Evolutionary conservation across 345 rosid genomes (phyloP).

Genomic region (Salix brachista): DNA sequence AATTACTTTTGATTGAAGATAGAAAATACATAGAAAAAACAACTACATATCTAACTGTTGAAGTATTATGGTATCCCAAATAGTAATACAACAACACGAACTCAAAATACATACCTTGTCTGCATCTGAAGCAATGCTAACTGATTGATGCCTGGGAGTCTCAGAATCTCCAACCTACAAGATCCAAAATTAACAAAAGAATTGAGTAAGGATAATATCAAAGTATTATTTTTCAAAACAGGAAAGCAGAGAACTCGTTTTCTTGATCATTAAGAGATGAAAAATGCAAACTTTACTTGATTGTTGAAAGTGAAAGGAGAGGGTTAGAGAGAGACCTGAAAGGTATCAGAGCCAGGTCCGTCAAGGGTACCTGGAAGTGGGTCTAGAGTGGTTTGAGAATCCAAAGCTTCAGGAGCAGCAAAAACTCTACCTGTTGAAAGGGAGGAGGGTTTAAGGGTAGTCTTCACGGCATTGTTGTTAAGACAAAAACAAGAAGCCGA

Average conservation of each 20-base stretch:
- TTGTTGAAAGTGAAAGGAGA: background rate
- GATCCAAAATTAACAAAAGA: no score
- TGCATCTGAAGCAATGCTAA: no score
- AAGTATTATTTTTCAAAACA: no score
- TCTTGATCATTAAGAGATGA: no score
- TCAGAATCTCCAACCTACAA: no score
- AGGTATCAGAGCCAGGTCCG: slow-evolving; percentile 34
- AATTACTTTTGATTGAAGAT: background rate
- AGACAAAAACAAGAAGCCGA: slow-evolving; percentile 24
- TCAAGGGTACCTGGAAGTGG: slow-evolving; percentile 29
- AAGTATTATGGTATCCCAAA: no score
- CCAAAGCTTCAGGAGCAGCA: slow-evolving; percentile 63
- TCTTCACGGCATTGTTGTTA: slow-evolving; percentile 16
- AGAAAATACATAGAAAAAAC: background rate
- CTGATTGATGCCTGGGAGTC: no score
- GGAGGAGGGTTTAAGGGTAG: slow-evolving; percentile 33
- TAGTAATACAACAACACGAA: no score
- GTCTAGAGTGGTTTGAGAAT: slow-evolving; percentile 24
- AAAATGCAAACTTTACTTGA: background rate
- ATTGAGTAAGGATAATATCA: no score
- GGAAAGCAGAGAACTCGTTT: no score
- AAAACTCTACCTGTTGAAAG: slow-evolving; percentile 41
- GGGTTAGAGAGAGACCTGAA: slow-evolving; percentile 35
- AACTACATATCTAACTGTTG: no score
- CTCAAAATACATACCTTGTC: no score